Evolutionary conservation across 106 monocot genomes (phyloP).

Genomic region (Acorus calamus): DNA sequence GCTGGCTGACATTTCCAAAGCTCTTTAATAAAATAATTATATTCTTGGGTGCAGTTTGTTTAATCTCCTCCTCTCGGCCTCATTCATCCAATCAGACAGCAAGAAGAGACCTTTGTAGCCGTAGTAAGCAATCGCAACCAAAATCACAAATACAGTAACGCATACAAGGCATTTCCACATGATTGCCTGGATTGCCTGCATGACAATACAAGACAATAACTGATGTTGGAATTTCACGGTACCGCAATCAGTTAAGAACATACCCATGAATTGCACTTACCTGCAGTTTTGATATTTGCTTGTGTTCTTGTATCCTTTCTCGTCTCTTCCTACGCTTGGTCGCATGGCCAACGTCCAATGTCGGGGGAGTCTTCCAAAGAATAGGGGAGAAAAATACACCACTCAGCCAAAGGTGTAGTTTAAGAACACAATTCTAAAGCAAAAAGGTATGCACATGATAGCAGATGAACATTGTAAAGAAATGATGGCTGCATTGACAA

Average conservation of each 20-base stretch:
- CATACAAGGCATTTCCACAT: slow-evolving; percentile 22
- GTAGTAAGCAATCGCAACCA: slow-evolving; percentile 26
- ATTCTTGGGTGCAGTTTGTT: slow-evolving; percentile 25
- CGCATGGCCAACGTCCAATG: slow-evolving; percentile 16
- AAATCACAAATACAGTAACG: slow-evolving; percentile 12
- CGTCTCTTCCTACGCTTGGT: slow-evolving; percentile 60
- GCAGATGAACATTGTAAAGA: too few species aligned
- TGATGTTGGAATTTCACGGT: too few species aligned
- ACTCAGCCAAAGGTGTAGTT: too few species aligned
- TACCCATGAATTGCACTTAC: slow-evolving; percentile 14
- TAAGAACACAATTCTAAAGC: too few species aligned
- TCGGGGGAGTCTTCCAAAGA: too few species aligned
- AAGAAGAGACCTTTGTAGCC: slow-evolving; percentile 54
- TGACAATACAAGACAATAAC: not conserved
- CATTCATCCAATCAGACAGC: slow-evolving; percentile 89
- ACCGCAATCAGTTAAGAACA: too few species aligned
- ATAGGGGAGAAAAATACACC: too few species aligned
- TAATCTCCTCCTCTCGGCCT: slow-evolving; percentile 32
- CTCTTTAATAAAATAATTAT: slow-evolving; percentile 1
- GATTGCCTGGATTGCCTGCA: slow-evolving; percentile 39
- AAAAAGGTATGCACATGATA: too few species aligned
- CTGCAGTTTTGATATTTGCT: slow-evolving; percentile 46
- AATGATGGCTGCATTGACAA: too few species aligned
- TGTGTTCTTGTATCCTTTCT: slow-evolving; percentile 32
- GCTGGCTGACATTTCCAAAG: not conserved